A percentile compares a stretch with the other conserved stretches of the same genome.
phyloP scores from a whole-genome alignment of 2,329 filamentous ascomycete genomes.

The Corynespora cassiicola region DNA sequence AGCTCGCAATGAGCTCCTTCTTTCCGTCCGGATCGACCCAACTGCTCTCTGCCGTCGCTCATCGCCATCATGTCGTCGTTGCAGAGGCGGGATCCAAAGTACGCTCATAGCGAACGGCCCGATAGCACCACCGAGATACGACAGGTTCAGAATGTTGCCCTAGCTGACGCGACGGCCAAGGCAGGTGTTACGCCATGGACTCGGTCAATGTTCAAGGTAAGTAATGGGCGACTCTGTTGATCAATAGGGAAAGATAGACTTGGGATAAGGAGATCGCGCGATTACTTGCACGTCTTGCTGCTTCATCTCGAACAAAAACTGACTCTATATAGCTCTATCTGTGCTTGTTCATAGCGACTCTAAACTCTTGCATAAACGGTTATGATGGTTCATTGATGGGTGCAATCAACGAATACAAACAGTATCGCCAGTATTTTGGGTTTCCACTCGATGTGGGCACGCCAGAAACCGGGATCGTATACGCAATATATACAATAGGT shows the following conservation, averaged over 20 bases:
- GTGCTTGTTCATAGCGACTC: slow-evolving; percentile 50
- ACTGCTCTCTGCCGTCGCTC: neutral
- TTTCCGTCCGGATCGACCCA: slow-evolving; percentile 3
- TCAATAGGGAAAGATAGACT: too few species aligned
- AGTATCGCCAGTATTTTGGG: slow-evolving; percentile 53
- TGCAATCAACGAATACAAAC: slow-evolving; percentile 54
- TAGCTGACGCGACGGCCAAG: slow-evolving; percentile 55
- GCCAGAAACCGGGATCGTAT: slow-evolving; percentile 55
- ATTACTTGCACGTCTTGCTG: too few species aligned
- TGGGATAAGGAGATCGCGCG: too few species aligned
- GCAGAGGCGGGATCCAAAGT: too few species aligned
- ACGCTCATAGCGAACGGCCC: slow-evolving; percentile 24
- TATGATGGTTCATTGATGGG: slow-evolving; percentile 60
- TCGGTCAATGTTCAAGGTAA: slow-evolving; percentile 53
- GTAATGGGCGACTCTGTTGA: too few species aligned
- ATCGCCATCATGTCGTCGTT: slow-evolving; percentile 17
- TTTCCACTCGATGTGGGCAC: slow-evolving; percentile 48
- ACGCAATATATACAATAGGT: slow-evolving; percentile 58
- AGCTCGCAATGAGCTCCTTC: slow-evolving; percentile 18
- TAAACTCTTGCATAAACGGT: slow-evolving; percentile 56
- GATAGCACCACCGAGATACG: slow-evolving; percentile 29
- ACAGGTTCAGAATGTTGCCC: slow-evolving; percentile 51
- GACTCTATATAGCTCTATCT: slow-evolving; percentile 44
- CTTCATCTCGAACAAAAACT: slow-evolving; percentile 7
- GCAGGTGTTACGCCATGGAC: slow-evolving; percentile 50